Conservation (phyloP, 108 stramenopile genomes). For the Conticribra weissflogii region DNA sequence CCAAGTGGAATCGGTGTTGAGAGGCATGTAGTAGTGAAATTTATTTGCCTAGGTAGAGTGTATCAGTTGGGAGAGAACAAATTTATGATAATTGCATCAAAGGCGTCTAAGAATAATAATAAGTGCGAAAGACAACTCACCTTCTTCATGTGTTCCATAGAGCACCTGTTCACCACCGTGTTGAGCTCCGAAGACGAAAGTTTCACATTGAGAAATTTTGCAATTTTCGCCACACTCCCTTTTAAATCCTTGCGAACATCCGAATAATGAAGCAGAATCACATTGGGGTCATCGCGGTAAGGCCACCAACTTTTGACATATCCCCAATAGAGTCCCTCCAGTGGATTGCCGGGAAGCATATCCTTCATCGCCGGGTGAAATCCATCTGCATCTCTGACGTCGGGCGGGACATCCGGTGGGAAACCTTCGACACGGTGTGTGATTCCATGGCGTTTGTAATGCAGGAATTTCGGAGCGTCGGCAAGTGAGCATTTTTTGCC, state of each 20-base stretch:
- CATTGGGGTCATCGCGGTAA: slow-evolving; percentile 47
- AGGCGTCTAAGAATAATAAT: too few species aligned
- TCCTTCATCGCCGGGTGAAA: slow-evolving; percentile 32
- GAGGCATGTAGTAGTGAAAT: slow-evolving; percentile 40
- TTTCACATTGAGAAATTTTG: slow-evolving; percentile 43
- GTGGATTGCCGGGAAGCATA: slow-evolving; percentile 35
- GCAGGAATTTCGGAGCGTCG: too few species aligned
- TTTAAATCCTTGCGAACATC: slow-evolving; percentile 43
- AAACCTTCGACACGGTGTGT: slow-evolving; percentile 29
- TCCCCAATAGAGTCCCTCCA: slow-evolving; percentile 25
- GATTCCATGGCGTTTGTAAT: too few species aligned
- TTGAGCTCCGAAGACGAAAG: slow-evolving; percentile 28
- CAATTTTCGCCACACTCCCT: slow-evolving; percentile 42
- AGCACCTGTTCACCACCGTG: slow-evolving; percentile 38
- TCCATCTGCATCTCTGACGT: slow-evolving; percentile 10
- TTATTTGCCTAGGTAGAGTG: too few species aligned
- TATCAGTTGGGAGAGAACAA: too few species aligned
- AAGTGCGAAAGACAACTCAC: too few species aligned
- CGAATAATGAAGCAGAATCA: slow-evolving; percentile 49
- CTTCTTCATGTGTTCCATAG: slow-evolving; percentile 54
- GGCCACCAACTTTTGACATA: slow-evolving; percentile 56
- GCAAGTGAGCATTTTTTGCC: too few species aligned
- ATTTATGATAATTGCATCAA: too few species aligned
- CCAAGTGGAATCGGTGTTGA: slow-evolving; percentile 44
- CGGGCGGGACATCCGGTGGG: slow-evolving; percentile 29